These are phyloP conservation scores for Candida railenensis DNA, from an alignment of 805 yeast species.

Conservation along the genomic window DNA sequence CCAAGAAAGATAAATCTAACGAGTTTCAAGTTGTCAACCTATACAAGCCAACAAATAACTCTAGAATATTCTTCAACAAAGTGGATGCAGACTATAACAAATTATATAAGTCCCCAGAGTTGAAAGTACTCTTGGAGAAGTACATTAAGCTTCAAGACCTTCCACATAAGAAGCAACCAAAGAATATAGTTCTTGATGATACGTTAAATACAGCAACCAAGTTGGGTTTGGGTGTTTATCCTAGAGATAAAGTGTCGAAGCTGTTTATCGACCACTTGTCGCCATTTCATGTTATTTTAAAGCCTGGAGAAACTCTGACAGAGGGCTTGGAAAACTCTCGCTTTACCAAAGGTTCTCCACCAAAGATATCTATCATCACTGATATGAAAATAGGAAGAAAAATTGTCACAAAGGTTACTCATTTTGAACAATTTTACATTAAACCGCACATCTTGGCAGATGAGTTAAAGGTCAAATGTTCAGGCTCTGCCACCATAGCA, in stretches of 20 bases:
- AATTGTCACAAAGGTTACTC: conserved; percentile 67
- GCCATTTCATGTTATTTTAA: conserved; percentile 48
- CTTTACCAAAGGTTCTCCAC: conserved; percentile 64
- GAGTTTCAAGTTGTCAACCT: conserved; percentile 35
- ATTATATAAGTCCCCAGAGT: conserved; percentile 53
- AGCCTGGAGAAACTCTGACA: conserved; percentile 38
- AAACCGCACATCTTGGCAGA: conserved; percentile 65
- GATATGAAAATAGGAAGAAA: conserved; percentile 83
- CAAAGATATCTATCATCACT: conserved; percentile 63
- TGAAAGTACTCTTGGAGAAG: conserved; percentile 49
- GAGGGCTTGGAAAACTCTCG: conserved; percentile 21
- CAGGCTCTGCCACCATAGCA: conserved; percentile 82
- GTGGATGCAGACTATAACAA: conserved; percentile 33
- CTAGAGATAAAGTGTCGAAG: conserved; percentile 45
- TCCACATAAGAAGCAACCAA: conserved; percentile 52
- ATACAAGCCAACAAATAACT: conserved; percentile 57
- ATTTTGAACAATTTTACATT: conserved; percentile 66
- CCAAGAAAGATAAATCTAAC: conserved; percentile 22
- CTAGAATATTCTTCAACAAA: conserved; percentile 47
- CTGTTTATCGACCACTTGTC: conserved; percentile 48
- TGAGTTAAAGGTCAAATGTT: conserved; percentile 73
- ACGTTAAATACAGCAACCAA: conserved; percentile 45
- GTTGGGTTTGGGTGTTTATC: conserved; percentile 23
- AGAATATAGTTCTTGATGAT: conserved; percentile 55
- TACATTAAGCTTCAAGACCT: conserved; percentile 58